These are phyloP conservation scores for Zelopaecilomyces penicillatus DNA, from an alignment of 2,329 filamentous ascomycete genomes.

Conservation along the genomic window DNA sequence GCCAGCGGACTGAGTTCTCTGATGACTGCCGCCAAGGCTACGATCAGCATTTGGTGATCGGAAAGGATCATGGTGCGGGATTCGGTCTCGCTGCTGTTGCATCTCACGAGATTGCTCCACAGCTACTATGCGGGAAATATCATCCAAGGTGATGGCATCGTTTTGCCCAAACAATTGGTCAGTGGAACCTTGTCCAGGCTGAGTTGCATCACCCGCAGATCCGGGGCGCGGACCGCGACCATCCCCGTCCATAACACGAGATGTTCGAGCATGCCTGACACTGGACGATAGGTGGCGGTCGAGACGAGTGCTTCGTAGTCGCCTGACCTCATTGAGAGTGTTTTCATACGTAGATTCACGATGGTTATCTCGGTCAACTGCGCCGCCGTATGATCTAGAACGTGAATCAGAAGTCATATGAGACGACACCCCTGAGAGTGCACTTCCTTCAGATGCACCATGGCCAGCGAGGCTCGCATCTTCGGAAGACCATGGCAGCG, in stretches of 20 bases:
- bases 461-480: conserved; percentile 40
- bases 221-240: conserved; percentile 61
- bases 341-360: conserved; percentile 81
- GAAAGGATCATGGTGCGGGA: conserved; percentile 54
- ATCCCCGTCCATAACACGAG: conserved; percentile 70
- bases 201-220: conserved; percentile 51
- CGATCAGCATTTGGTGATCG: conserved; percentile 39
- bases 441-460: conserved; percentile 29
- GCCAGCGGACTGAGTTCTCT: conserved; percentile 49
- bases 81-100: conserved; percentile 54
- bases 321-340: conserved; percentile 88
- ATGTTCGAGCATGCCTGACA: conserved; percentile 81
- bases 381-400: conserved; percentile 65
- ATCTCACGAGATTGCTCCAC: conserved; percentile 92
- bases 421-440: conserved; percentile 50
- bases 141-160: conserved; percentile 87
- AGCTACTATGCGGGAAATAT: conserved; percentile 92
- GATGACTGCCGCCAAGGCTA: conserved; percentile 56
- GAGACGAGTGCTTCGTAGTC: conserved; percentile 83
- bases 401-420: conserved; percentile 55
- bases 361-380: conserved; percentile 43
- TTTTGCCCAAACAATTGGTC: conserved; percentile 83
- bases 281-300: conserved; percentile 92
- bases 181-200: conserved; percentile 44
- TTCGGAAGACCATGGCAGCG: conserved; percentile 69